Percentiles rank a stretch among this genome's conserved stretches.
These are phyloP conservation scores for Spizellomyces sp. DNA, from an alignment of 192 early-diverging fungal species.

Conservation along the genomic window DNA sequence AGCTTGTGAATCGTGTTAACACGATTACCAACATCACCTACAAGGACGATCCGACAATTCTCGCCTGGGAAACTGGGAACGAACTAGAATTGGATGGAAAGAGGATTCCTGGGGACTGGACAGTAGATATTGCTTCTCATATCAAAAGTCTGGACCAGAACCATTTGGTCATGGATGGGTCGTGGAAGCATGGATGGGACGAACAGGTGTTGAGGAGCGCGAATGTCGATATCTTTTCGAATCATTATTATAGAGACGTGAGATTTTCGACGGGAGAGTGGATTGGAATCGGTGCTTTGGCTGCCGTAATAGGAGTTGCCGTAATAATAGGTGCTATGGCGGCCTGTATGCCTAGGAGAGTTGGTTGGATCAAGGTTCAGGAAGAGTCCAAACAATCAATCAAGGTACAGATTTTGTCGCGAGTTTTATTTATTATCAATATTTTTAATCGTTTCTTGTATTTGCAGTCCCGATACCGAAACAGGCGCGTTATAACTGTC, in stretches of 20 bases:
- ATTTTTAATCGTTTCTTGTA: too few species aligned
- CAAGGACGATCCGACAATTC: slow-evolving; percentile 42
- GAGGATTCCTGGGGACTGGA: slow-evolving; percentile 42
- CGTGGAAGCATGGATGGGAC: slow-evolving; percentile 36
- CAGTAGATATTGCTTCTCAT: slow-evolving; percentile 22
- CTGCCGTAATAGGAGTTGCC: neutral
- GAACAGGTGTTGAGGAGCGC: slow-evolving; percentile 15
- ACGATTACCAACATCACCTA: slow-evolving; percentile 37
- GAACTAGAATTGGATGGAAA: slow-evolving; percentile 33
- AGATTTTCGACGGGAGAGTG: slow-evolving; percentile 12
- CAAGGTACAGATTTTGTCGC: too few species aligned
- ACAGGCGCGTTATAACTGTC: slow-evolving; percentile 16
- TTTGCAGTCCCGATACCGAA: neutral
- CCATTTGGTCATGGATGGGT: slow-evolving; percentile 47
- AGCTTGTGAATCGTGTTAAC: slow-evolving; percentile 37
- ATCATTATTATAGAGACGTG: slow-evolving; percentile 31
- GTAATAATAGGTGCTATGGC: slow-evolving; percentile 6
- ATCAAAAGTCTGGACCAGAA: slow-evolving; percentile 29
- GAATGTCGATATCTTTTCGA: slow-evolving; percentile 32
- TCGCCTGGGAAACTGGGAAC: slow-evolving; percentile 50
- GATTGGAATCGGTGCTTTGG: slow-evolving; percentile 13
- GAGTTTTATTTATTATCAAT: too few species aligned
- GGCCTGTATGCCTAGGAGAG: slow-evolving; percentile 2
- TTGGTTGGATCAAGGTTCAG: slow-evolving; percentile 4
- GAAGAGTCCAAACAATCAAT: neutral